Evolutionary conservation across 345 rosid species (phyloP).

Genomic region (Gossypium stocksii): DNA sequence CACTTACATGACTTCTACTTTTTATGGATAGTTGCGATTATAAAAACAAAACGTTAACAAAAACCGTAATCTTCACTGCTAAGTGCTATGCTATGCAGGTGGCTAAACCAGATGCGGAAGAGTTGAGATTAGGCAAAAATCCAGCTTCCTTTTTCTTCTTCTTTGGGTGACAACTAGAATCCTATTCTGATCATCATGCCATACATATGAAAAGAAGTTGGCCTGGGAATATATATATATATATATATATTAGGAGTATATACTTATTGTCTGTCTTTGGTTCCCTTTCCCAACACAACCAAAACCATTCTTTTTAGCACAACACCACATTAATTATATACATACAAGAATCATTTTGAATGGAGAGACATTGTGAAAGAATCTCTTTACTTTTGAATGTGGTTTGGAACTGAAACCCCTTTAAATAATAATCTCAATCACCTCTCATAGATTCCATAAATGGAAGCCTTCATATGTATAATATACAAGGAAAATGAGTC

Average conservation of each 20-base stretch:
- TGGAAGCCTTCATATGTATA: slow-evolving; percentile 13
- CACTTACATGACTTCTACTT: too few relatives aligned
- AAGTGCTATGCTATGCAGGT: not conserved
- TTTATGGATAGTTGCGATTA: too few relatives aligned
- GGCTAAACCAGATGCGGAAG: not conserved
- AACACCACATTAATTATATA: not conserved
- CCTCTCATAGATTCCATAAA: slow-evolving; percentile 16
- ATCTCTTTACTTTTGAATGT: slow-evolving; percentile 10
- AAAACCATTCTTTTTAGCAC: slow-evolving; percentile 23
- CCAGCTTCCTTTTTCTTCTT: not conserved
- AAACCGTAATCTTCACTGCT: too few relatives aligned
- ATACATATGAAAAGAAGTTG: slow-evolving; percentile 14
- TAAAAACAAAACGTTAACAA: too few relatives aligned
- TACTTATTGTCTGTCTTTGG: not conserved
- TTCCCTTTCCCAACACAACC: slow-evolving; percentile 19
- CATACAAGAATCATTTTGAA: slow-evolving; percentile 5
- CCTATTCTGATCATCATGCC: slow-evolving; percentile 30
- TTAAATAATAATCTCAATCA: not conserved
- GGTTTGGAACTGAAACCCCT: not conserved
- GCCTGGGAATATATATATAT: slow-evolving; percentile 4
- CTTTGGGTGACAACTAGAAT: slow-evolving; percentile 33
- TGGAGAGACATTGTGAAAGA: not conserved
- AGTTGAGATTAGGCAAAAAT: not conserved
- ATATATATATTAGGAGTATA: not conserved
- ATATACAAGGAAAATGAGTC: slow-evolving; percentile 11